Conservation (phyloP, 257 asterid genomes). For the Mitragyna speciosa region DNA sequence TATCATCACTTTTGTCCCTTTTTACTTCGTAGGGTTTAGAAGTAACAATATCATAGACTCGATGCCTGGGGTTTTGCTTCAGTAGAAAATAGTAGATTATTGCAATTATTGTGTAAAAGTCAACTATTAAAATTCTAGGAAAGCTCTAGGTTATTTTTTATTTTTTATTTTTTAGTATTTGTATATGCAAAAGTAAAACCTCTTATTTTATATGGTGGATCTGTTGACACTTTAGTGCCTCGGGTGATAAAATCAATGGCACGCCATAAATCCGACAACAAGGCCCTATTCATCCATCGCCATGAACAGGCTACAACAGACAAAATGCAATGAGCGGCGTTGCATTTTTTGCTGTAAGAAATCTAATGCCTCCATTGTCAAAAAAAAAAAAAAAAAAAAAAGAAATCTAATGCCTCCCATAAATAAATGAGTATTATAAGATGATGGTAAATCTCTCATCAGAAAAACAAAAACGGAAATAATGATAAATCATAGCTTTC, state of each 20-base stretch:
- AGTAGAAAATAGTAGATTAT: not conserved
- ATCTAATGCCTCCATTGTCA: not conserved
- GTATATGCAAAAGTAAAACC: not conserved
- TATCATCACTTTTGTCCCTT: not conserved
- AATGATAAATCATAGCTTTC: not conserved
- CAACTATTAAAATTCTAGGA: slow-evolving; percentile 2
- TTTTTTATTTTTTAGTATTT: not conserved
- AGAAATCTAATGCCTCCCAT: not conserved
- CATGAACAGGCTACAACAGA: not conserved
- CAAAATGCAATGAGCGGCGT: not conserved
- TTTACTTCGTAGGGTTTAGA: not conserved
- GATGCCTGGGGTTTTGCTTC: not conserved
- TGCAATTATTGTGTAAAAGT: not conserved
- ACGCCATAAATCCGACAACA: not conserved
- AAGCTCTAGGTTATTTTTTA: not conserved
- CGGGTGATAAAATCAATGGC: not conserved
- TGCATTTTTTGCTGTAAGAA: not conserved
- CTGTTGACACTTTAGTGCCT: not conserved
- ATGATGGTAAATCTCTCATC: no score
- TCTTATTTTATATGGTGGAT: not conserved
- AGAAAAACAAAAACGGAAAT: no score
- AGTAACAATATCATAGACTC: not conserved
- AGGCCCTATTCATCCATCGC: not conserved
- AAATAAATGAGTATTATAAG: no score
- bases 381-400: no score